A percentile compares a stretch with the other conserved stretches of the same genome.
Evolutionary conservation across 2,329 filamentous ascomycete species (phyloP).

Genomic region (Epichloe typhina): DNA sequence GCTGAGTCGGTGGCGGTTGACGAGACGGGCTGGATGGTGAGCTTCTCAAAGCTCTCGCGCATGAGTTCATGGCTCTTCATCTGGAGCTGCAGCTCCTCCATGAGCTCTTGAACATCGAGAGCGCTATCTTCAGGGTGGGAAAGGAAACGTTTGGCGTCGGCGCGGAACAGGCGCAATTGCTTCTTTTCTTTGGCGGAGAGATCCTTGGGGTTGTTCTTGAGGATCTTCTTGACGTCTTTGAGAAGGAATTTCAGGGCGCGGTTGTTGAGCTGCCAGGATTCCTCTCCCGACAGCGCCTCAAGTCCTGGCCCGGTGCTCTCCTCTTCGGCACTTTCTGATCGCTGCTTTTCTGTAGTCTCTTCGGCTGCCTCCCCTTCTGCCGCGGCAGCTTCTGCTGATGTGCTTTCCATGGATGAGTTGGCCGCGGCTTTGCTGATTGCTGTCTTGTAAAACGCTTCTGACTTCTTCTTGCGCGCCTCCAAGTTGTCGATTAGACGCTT

Average conservation of each 20-base stretch:
- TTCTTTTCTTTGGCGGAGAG: slow-evolving; percentile 62
- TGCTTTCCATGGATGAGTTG: not conserved
- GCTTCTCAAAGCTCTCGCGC: slow-evolving; percentile 18
- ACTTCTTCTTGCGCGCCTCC: slow-evolving; percentile 14
- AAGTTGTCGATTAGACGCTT: slow-evolving; percentile 14
- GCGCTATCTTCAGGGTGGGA: slow-evolving; percentile 19
- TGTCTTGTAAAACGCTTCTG: slow-evolving; percentile 13
- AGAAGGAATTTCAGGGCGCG: slow-evolving; percentile 16
- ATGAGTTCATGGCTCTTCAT: slow-evolving; percentile 21
- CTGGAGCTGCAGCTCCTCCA: slow-evolving; percentile 19
- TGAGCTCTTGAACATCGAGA: slow-evolving; percentile 16
- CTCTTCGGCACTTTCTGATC: not conserved
- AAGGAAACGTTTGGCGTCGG: slow-evolving; percentile 50
- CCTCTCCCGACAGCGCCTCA: slow-evolving; percentile 12
- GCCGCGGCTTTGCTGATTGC: slow-evolving; percentile 7
- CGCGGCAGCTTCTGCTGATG: slow-evolving; percentile 11
- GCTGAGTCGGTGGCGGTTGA: slow-evolving; percentile 5
- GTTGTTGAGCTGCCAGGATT: slow-evolving; percentile 14
- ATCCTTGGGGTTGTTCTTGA: slow-evolving; percentile 30
- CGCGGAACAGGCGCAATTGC: slow-evolving; percentile 59
- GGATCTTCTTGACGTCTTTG: slow-evolving; percentile 19
- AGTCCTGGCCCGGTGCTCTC: not conserved
- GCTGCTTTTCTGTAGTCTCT: not conserved
- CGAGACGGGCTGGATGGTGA: slow-evolving; percentile 10
- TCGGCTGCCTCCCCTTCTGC: slow-evolving; percentile 4